A percentile compares a stretch with the other conserved stretches of the same genome.
Evolutionary conservation across 129 eudicot genomes (phyloP).

Genomic region (sunflower (Helianthus annuus)): DNA sequence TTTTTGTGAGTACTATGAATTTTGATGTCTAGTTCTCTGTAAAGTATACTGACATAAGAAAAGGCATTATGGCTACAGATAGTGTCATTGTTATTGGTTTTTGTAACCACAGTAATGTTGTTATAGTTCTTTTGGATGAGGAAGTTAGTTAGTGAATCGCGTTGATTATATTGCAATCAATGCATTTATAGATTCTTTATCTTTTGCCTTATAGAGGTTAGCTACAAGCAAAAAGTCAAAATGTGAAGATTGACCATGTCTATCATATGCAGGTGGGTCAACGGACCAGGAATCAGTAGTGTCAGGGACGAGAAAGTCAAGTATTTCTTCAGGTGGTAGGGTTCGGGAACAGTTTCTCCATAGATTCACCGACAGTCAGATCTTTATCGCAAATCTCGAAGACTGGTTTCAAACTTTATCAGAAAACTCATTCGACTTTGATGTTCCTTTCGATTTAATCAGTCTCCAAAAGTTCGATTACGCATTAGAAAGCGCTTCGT

Average conservation of each 20-base stretch:
- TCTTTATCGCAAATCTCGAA: constrained; percentile 50
- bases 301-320: constrained; percentile 80
- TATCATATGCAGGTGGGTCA: constrained; percentile 61
- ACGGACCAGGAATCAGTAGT: constrained; percentile 69
- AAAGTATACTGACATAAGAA: background rate
- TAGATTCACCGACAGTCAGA: constrained; percentile 73
- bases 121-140: background rate
- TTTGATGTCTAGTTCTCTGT: background rate
- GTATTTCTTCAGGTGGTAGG: constrained; percentile 79
- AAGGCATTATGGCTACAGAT: background rate
- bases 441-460: constrained; percentile 85
- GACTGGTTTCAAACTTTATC: constrained; percentile 64
- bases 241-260: constrained; percentile 9
- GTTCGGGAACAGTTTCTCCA: constrained; percentile 70
- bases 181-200: too few relatives aligned
- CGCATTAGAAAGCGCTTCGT: constrained; percentile 88
- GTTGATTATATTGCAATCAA: too few relatives aligned
- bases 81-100: background rate
- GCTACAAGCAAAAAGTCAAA: constrained; percentile 9
- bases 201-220: too few relatives aligned
- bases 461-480: constrained; percentile 95
- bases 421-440: constrained; percentile 50
- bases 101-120: background rate
- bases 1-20: background rate
- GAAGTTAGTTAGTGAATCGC: too few relatives aligned